Conservation (phyloP, 23 red algal species). For the Gracilaria caudata region DNA sequence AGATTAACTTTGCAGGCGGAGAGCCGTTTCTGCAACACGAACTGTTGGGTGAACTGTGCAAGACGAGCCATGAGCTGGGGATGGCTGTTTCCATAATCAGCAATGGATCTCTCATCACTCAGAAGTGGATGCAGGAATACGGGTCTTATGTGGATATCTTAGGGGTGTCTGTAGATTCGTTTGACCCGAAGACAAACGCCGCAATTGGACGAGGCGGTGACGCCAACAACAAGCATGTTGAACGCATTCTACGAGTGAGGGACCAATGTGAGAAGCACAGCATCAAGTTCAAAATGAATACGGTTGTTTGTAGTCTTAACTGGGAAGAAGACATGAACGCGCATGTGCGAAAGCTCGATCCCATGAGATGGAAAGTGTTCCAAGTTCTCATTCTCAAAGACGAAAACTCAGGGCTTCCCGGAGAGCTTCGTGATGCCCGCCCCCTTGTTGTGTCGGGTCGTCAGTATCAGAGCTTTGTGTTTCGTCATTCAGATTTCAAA, state of each 20-base stretch:
- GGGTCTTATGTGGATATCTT: background rate
- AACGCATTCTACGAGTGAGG: constrained; percentile 3
- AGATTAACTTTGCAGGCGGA: constrained; percentile 10
- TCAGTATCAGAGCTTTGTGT: constrained; percentile 25
- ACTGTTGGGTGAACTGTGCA: constrained; percentile 17
- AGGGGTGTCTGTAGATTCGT: constrained; percentile 1
- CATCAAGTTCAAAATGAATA: constrained; percentile 24
- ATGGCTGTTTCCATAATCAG: constrained; percentile 10
- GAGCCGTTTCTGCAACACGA: constrained; percentile 2
- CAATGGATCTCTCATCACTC: constrained; percentile 23
- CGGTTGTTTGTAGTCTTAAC: constrained; percentile 22
- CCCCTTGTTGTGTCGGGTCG: background rate
- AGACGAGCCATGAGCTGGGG: background rate
- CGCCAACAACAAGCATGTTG: constrained; percentile 13
- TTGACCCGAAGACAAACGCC: constrained; percentile 2
- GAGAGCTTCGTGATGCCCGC: constrained; percentile 17
- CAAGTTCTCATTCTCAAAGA: constrained; percentile 19
- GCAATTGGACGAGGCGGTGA: constrained; percentile 1
- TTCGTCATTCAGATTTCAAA: constrained; percentile 9
- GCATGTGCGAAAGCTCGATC: constrained; percentile 12
- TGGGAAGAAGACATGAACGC: constrained; percentile 14
- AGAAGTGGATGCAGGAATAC: constrained; percentile 15
- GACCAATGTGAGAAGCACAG: constrained; percentile 5
- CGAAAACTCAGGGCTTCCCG: constrained; percentile 16
- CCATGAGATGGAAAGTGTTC: constrained; percentile 17